phyloP scores from a whole-genome alignment of 257 asterid genomes.

The Jasminum sambac region DNA sequence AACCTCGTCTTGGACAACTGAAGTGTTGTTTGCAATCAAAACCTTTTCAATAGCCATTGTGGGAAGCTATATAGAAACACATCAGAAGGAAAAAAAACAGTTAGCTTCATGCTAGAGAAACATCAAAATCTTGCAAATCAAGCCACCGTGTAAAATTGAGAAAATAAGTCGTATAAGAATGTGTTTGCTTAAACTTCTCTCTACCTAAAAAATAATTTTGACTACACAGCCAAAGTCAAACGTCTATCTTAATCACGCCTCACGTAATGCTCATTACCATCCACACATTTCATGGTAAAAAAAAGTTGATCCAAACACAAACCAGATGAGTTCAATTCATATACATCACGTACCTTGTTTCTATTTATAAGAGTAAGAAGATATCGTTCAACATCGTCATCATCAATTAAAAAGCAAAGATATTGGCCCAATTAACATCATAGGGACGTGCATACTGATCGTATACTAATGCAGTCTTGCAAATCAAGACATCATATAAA shows the following conservation, averaged over 20 bases:
- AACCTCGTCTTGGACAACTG: slow-evolving; percentile 94
- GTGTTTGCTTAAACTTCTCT: too few relatives aligned
- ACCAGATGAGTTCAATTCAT: too few relatives aligned
- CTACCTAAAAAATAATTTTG: too few relatives aligned
- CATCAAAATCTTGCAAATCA: background rate
- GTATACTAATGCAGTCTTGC: background rate
- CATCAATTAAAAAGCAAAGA: slow-evolving; percentile 11
- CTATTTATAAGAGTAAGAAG: too few relatives aligned
- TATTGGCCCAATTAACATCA: background rate
- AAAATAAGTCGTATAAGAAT: too few relatives aligned
- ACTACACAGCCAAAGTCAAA: too few relatives aligned
- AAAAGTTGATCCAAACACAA: too few relatives aligned
- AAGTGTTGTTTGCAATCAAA: slow-evolving; percentile 86
- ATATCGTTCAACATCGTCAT: slow-evolving; percentile 5
- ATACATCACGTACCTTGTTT: too few relatives aligned
- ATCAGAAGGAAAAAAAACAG: slow-evolving; percentile 14
- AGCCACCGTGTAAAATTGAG: background rate
- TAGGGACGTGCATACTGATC: background rate
- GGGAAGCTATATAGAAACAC: slow-evolving; percentile 58
- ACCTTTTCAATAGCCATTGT: slow-evolving; percentile 97
- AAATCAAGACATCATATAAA: background rate
- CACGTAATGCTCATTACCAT: too few relatives aligned
- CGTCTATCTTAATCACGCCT: too few relatives aligned
- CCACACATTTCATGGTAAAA: too few relatives aligned
- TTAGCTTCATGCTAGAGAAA: background rate